Conservation (phyloP, 2,329 filamentous ascomycete genomes). For the Nothophoma quercina region DNA sequence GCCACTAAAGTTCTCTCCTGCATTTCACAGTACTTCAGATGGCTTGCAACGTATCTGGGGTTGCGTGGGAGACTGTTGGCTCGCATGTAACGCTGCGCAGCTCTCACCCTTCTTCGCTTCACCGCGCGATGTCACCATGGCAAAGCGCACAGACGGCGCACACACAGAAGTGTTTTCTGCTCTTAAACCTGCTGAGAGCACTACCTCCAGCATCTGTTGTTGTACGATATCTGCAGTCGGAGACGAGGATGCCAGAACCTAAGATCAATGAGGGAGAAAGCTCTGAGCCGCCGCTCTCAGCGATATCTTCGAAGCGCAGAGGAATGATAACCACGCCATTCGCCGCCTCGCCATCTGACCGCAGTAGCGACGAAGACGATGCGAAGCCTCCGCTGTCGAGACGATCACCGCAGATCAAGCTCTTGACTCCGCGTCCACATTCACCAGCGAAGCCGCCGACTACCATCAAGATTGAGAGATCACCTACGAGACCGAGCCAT, state of each 20-base stretch:
- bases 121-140: constrained; percentile 4
- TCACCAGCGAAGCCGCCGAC: background rate
- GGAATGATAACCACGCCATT: background rate
- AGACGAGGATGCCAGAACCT: constrained; percentile 4
- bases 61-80: background rate
- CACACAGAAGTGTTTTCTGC: background rate
- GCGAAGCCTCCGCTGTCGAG: background rate
- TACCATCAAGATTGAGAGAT: background rate
- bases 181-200: too few species aligned
- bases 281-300: constrained; percentile 5
- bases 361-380: background rate
- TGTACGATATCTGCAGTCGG: background rate
- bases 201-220: background rate
- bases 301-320: background rate
- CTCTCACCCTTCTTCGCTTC: constrained; percentile 1
- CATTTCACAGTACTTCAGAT: too few species aligned
- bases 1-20: too few species aligned
- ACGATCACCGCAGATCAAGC: background rate
- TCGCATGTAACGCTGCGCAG: background rate
- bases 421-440: too few species aligned
- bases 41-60: too few species aligned
- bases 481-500: background rate
- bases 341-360: background rate
- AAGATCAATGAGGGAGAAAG: constrained; percentile 21
- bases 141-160: background rate